Base-by-base conservation (phyloP, 1,284 basidiomycete genomes). In the Irpex sp. region DNA sequence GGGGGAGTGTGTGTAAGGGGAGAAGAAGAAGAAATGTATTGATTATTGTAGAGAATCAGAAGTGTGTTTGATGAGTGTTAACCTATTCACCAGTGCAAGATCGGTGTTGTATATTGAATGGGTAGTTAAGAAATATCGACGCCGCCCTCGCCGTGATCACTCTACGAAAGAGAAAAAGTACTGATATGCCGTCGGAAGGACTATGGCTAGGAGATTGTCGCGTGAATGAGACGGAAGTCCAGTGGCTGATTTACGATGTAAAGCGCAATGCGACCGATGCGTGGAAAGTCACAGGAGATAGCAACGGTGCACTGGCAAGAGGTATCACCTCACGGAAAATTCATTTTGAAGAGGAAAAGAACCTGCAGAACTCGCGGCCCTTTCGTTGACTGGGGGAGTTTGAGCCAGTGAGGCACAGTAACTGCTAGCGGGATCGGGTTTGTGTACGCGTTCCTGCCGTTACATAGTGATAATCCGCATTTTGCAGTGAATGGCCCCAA, bases 211-310 rank as follows among this genome's bases (percentile, higher is more conserved):
- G n/a, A n/a, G n/a, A n/a, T n/a, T n/a, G n/a, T n/a, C n/a, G n/a
- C n/a, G 67, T 65, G 0, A 68, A 71, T 52, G 70, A 69, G 11
- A 73, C 72, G 5, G 70, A 74, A 58, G 65, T 67, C 17, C 59
- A 72, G 4, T 71, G 63, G 47, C 17, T 74, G 15, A 62, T 66
- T 8, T 68, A 65, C 64, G 49, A 60, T 17, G 21, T 57, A 13
- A 44, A 26, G 3, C 36, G 37, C 4, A 40, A 58, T 6, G 57
- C 57, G 36, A 26, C 72, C n/a, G 62, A 57, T 7, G 72, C 69
- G 8, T 67, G 65, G 65, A 72, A 72, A 61, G 66, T 73, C 54
- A 73, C 70, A 2, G 72, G 71, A 6, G 69, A 73, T 61, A 60
- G 65, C 34, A 68, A 72, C 57, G 71, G 72, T 26, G n/a, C n/a